phyloP scores from a whole-genome alignment of 495 filamentous ascomycete genomes.

The Cudoniella acicularis region DNA sequence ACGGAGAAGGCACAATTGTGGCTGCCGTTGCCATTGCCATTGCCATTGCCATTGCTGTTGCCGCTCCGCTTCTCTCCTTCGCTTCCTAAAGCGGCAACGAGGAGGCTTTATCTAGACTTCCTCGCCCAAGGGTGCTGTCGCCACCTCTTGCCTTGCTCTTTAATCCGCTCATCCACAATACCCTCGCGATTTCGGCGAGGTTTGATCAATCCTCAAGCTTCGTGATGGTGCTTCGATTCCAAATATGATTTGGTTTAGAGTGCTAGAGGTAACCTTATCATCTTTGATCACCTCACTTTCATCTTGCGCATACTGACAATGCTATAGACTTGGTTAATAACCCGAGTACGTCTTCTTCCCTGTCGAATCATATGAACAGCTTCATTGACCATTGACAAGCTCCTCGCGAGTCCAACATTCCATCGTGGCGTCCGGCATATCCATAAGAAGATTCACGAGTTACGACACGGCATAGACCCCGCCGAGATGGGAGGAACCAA shows the following conservation, averaged over 20 bases:
- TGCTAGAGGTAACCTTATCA: conserved; percentile 32
- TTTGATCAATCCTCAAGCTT: no score
- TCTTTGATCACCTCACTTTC: conserved; percentile 12
- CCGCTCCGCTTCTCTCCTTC: not conserved
- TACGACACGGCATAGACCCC: conserved; percentile 51
- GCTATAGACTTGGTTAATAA: conserved; percentile 26
- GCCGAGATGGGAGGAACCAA: conserved; percentile 55
- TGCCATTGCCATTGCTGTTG: not conserved
- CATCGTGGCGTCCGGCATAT: conserved; percentile 54
- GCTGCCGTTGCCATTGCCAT: not conserved
- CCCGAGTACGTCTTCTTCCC: conserved; percentile 17
- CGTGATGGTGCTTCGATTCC: not conserved
- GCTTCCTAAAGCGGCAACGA: not conserved
- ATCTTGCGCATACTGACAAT: conserved; percentile 13
- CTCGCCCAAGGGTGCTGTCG: no score
- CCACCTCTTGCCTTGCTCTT: not conserved
- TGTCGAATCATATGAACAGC: not conserved
- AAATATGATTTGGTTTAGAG: conserved; percentile 26
- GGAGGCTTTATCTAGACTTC: not conserved
- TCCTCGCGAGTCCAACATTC: conserved; percentile 56
- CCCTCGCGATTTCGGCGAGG: no score
- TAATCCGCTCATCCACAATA: no score
- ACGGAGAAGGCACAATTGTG: not conserved
- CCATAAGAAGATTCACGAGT: conserved; percentile 49
- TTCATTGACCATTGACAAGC: conserved; percentile 34